A percentile compares a stretch with the other conserved stretches of the same genome.
phyloP scores from a whole-genome alignment of 345 rosid genomes.

The Salix arbutifolia region DNA sequence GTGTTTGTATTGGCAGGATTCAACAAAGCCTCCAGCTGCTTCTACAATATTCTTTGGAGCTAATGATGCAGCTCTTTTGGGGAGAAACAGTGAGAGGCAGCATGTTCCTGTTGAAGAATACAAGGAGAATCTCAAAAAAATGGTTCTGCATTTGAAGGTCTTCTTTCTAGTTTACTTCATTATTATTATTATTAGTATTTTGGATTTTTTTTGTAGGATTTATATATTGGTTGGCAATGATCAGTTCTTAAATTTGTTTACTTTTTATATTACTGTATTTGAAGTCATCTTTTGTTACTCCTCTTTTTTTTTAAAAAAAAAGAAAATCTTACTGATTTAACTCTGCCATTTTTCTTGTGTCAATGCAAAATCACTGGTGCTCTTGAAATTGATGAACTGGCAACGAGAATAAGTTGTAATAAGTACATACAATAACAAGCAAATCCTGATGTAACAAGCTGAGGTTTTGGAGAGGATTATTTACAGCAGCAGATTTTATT shows the following conservation, averaged over 20 bases:
- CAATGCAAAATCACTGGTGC: too few species aligned
- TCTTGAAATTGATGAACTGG: too few species aligned
- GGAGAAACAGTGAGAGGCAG: conserved; percentile 62
- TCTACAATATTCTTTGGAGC: conserved; percentile 86
- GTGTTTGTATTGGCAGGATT: conserved; percentile 35
- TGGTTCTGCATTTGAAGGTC: conserved; percentile 87
- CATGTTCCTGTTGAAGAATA: conserved; percentile 84
- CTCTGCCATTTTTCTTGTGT: too few species aligned
- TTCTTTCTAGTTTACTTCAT: not conserved
- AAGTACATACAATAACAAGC: too few species aligned
- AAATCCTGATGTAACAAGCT: too few species aligned
- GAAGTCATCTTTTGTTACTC: too few species aligned
- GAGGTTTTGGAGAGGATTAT: too few species aligned
- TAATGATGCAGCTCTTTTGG: conserved; percentile 85
- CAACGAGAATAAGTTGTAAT: too few species aligned
- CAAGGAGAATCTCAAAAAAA: conserved; percentile 55
- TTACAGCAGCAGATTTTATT: too few species aligned
- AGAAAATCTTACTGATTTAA: too few species aligned
- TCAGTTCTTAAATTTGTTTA: not conserved
- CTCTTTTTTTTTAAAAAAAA: too few species aligned
- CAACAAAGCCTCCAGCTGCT: conserved; percentile 57
- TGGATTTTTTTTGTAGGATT: not conserved
- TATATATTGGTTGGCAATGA: not conserved
- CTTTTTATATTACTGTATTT: not conserved
- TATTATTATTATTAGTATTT: not conserved